These are phyloP conservation scores for Coemansia sp. DNA, from an alignment of 192 early-diverging fungal genomes.

Conservation along the genomic window DNA sequence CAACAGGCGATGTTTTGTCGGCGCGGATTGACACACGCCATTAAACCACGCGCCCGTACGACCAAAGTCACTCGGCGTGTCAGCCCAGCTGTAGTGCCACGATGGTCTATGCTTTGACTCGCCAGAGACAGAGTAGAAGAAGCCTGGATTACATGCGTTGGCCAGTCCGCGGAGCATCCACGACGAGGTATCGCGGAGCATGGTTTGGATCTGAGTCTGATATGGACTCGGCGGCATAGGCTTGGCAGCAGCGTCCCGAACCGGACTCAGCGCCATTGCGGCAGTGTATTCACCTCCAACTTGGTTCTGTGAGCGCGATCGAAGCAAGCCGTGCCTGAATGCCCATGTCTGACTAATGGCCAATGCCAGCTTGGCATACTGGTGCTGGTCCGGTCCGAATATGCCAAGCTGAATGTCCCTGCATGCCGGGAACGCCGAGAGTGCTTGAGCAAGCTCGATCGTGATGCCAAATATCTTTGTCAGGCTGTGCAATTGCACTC, in stretches of 20 bases:
- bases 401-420: slow-evolving; percentile 34
- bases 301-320: slow-evolving; percentile 33
- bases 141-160: slow-evolving; percentile 26
- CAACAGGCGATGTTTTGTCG: slow-evolving; percentile 28
- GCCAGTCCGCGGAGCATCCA: slow-evolving; percentile 53
- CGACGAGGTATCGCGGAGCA: slow-evolving; percentile 28
- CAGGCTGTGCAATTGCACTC: slow-evolving; percentile 41
- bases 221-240: slow-evolving; percentile 27
- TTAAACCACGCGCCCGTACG: slow-evolving; percentile 44
- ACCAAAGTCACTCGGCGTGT: slow-evolving; percentile 38
- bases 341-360: slow-evolving; percentile 48
- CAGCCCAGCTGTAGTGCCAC: slow-evolving; percentile 55
- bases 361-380: slow-evolving; percentile 41
- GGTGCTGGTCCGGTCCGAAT: slow-evolving; percentile 36
- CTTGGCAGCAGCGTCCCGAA: slow-evolving; percentile 22
- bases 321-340: slow-evolving; percentile 26
- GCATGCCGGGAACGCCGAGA: slow-evolving; percentile 22
- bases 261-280: slow-evolving; percentile 20
- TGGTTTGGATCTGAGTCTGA: slow-evolving; percentile 18
- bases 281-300: slow-evolving; percentile 24
- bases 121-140: slow-evolving; percentile 22
- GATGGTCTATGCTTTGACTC: slow-evolving; percentile 6
- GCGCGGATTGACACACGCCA: not conserved
- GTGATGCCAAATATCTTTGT: slow-evolving; percentile 31
- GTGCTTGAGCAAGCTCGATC: slow-evolving; percentile 36